phyloP scores from a whole-genome alignment of 352 stramenopile genomes.

The Globisporangium cystogenes region DNA sequence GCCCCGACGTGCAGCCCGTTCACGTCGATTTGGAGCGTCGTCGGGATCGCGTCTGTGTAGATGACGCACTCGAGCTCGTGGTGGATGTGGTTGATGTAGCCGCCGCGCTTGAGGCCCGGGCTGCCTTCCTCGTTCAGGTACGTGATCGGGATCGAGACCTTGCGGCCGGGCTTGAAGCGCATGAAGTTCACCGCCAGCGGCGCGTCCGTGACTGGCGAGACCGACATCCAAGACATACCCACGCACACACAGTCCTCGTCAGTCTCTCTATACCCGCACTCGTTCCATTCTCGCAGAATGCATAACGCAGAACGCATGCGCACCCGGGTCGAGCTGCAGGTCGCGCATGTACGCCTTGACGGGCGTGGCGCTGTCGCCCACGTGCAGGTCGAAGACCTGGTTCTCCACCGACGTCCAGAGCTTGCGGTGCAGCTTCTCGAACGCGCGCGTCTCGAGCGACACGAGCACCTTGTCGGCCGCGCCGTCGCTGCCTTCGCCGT shows the following conservation, averaged over 20 bases:
- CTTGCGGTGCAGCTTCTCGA: constrained; percentile 83
- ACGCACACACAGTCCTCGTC: too few species aligned
- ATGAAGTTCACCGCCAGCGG: constrained; percentile 90
- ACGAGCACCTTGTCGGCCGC: constrained; percentile 70
- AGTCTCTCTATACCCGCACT: too few species aligned
- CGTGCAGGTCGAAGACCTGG: constrained; percentile 81
- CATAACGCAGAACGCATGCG: too few species aligned
- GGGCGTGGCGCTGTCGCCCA: constrained; percentile 40
- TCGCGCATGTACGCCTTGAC: constrained; percentile 87
- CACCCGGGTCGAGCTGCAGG: constrained; percentile 75
- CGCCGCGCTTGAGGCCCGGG: constrained; percentile 92
- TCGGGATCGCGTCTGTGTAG: constrained; percentile 69
- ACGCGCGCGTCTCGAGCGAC: constrained; percentile 58
- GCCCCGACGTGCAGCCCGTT: constrained; percentile 85
- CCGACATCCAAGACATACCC: too few species aligned
- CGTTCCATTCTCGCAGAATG: too few species aligned
- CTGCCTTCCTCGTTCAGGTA: constrained; percentile 93
- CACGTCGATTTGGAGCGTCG: constrained; percentile 77
- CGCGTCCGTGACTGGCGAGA: constrained; percentile 58
- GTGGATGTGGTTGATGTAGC: constrained; percentile 91
- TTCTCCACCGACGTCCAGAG: constrained; percentile 85
- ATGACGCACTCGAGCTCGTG: constrained; percentile 79
- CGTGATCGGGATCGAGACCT: constrained; percentile 88
- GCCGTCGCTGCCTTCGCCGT: constrained; percentile 73
- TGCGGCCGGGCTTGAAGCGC: constrained; percentile 88